Evolutionary conservation across 2,329 filamentous ascomycete species (phyloP), one percentile per base, ranked within the genome.

Genomic region (Pseudogymnoascus sp.): DNA sequence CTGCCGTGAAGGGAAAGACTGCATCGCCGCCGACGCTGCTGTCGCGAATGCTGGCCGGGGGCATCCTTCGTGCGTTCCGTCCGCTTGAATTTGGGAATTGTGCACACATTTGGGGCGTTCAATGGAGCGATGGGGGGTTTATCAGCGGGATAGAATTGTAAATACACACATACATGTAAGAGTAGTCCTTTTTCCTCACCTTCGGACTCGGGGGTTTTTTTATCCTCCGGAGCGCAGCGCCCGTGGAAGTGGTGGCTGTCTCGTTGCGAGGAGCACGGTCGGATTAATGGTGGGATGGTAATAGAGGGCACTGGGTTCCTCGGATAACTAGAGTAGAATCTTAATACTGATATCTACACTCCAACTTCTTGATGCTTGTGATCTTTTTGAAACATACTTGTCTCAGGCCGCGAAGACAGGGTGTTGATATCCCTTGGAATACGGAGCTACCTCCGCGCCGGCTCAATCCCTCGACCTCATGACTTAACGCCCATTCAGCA

Each of bases 341-440:
- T 31, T 53, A 53, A 53, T 53, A 53, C 46, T 31, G 46, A 53
- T 53, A 53, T 53, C 46, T 53, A 53, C 46, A 53, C 46, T 53
- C 31, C 2, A 31, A 31, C 7, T 16, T 53, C n/a, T 16, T 53
- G 6, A 53, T 53, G 18, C 23, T 16, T 16, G 14, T 53, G 25
- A 31, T 7, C 14, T 31, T 28, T 21, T 34, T 12, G 40, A 44
- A 21, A 14, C 40, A 44, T 14, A 14, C 18, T 23, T 23, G 11
- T 23, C 18, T 23, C 7, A 11, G n/a, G 16, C 11, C 40, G 0
- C 4, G 2, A 44, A 12, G 40, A 44, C 18, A 5, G 40, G n/a
- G 8, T 7, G n/a, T 40, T 7, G n/a, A 16, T 16, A 40, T 40
- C 4, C 40, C 16, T 44, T 21, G 18, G 18, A 21, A 25, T 12